These are phyloP conservation scores for Candida tetrigidarum DNA, from an alignment of 1,139 yeast genomes.

Conservation along the genomic window DNA sequence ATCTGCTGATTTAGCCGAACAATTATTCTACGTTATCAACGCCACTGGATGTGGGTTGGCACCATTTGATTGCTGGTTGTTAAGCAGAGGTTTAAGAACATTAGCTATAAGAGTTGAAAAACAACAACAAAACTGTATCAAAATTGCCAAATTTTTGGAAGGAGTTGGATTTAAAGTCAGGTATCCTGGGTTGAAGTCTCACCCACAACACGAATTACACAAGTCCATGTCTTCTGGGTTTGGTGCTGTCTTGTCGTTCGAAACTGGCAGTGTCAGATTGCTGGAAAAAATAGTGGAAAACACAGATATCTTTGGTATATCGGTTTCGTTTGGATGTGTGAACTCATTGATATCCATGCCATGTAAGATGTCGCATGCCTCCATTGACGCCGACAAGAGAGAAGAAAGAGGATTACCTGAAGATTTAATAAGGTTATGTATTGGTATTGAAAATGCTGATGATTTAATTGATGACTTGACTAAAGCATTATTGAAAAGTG, in stretches of 20 bases:
- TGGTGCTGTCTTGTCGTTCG: conserved; percentile 80
- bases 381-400: conserved; percentile 85
- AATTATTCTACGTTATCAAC: conserved; percentile 75
- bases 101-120: conserved; percentile 82
- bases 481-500: conserved; percentile 68
- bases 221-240: conserved; percentile 78
- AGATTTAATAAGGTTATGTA: conserved; percentile 84
- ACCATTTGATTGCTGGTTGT: conserved; percentile 90
- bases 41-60: conserved; percentile 91
- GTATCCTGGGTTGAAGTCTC: conserved; percentile 81
- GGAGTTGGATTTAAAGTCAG: conserved; percentile 68
- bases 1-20: background rate
- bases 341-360: conserved; percentile 92
- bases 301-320: conserved; percentile 80
- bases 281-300: conserved; percentile 78
- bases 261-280: conserved; percentile 73
- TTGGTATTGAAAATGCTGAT: conserved; percentile 78
- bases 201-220: conserved; percentile 83
- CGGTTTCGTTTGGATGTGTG: conserved; percentile 95
- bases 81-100: conserved; percentile 86
- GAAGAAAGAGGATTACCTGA: conserved; percentile 91
- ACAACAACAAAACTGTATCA: conserved; percentile 80
- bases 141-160: conserved; percentile 74
- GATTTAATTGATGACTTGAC: conserved; percentile 75
- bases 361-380: conserved; percentile 96